phyloP scores from a whole-genome alignment of 2,329 filamentous ascomycete genomes.

The Fusarium hostae region DNA sequence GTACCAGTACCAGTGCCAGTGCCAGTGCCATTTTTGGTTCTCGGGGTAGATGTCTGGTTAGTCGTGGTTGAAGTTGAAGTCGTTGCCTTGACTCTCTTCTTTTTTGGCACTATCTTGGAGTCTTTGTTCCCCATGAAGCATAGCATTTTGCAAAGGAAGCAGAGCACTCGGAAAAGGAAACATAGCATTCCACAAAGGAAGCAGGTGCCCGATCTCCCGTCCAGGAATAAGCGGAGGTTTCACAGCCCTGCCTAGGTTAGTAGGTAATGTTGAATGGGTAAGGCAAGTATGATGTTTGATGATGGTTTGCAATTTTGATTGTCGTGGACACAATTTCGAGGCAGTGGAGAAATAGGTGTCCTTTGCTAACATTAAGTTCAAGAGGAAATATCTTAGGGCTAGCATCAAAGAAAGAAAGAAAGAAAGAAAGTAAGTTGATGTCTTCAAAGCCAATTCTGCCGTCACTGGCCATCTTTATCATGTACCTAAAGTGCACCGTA shows the following conservation, averaged over 20 bases:
- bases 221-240: background rate
- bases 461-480: background rate
- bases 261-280: background rate
- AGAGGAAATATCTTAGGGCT: background rate
- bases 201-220: background rate
- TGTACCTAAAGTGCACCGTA: background rate
- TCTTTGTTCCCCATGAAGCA: conserved; percentile 40
- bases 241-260: background rate
- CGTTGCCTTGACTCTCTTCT: conserved; percentile 17
- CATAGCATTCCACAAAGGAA: background rate
- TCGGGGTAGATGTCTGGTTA: background rate
- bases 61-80: background rate
- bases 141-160: conserved; percentile 37
- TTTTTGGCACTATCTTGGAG: conserved; percentile 39
- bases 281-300: background rate
- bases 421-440: background rate
- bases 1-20: background rate
- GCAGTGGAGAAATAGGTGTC: background rate
- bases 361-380: background rate
- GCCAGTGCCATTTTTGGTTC: background rate
- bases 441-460: background rate
- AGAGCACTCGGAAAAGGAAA: background rate
- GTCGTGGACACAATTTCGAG: background rate
- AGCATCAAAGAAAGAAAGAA: background rate
- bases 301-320: background rate